Evolutionary conservation across 2,329 filamentous ascomycete genomes (phyloP), one percentile per base, ranked within the genome.

Genomic region (Fusarium odoratissimum): DNA sequence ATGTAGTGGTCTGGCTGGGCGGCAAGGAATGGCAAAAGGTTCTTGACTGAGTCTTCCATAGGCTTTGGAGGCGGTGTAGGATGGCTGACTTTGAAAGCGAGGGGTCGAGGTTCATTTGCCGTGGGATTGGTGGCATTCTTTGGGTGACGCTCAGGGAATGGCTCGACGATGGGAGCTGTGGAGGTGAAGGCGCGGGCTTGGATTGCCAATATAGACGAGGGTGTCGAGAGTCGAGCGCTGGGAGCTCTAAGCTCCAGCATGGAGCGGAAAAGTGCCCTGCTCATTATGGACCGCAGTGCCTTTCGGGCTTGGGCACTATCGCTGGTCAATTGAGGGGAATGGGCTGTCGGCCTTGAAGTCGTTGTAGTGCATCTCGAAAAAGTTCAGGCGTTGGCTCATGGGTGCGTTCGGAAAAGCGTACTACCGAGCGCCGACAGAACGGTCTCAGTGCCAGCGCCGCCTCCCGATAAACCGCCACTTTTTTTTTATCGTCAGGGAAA

Each of bases 1-100:
- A 94, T 89, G 86, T 95, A 96, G 87, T 94, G 92, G 28, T 87
- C 85, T 6, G 91, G 89, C 83, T 96, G 93, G 16, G 91, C 88
- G 75, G 88, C 88, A 52, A 96, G 89, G 51, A 94, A 86, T 3
- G 93, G 92, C 35, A 95, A 89, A 52, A 94, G 87, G 45, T 81
- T 81, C 72, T 84, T 85, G 70, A 93, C 86, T 2, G 88, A 89
- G 56, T 88, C 82, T 67, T 87, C 85, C 69, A 92, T 82, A 56
- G 80, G 83, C 49, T 75, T 77, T 46, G 79, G 82, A 41, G 80
- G 81, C 35, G 79, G 67, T 1, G 31, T 35, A 1, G 82, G 82
- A 63, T 83, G 82, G 68, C 81, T 83, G 77, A 83, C 83, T 76
- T 83, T 83, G 60, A 82, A 79, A 45, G 82, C 82, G 21, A 82